These are phyloP conservation scores for Chamaecyparis obtusa DNA, from an alignment of 75 land plant genomes.

Conservation along the genomic window DNA sequence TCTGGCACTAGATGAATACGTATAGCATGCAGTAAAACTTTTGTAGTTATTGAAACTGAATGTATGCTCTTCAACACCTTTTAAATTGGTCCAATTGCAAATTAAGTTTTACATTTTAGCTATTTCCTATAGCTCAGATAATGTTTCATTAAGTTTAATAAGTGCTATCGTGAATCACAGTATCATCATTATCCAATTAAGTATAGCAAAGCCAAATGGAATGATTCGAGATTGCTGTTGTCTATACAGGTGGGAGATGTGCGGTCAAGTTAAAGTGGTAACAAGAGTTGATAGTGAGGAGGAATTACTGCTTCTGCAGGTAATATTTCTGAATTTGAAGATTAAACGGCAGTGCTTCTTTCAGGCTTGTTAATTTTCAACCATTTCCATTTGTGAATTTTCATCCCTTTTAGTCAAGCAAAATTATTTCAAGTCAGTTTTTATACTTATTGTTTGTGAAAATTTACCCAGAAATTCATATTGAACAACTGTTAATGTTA, in stretches of 20 bases:
- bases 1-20: background rate
- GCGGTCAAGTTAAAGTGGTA: slow-evolving; percentile 97
- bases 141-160: background rate
- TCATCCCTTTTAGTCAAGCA: background rate
- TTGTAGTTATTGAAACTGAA: background rate
- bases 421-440: background rate
- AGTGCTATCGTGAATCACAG: background rate
- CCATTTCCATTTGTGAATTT: background rate
- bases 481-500: no score
- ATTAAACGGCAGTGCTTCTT: background rate
- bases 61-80: background rate
- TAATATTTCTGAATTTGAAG: slow-evolving; percentile 11
- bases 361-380: background rate
- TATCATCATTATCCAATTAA: background rate
- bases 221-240: background rate
- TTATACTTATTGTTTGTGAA: background rate
- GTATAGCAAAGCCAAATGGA: background rate
- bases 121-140: background rate
- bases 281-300: slow-evolving; percentile 91
- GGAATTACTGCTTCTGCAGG: slow-evolving; percentile 85
- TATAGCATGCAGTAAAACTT: background rate
- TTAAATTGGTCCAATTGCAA: background rate
- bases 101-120: background rate
- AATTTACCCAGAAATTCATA: background rate
- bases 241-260: slow-evolving; percentile 90